Conservation (phyloP, 352 stramenopile species). For the Aphanomyces stellatus region DNA sequence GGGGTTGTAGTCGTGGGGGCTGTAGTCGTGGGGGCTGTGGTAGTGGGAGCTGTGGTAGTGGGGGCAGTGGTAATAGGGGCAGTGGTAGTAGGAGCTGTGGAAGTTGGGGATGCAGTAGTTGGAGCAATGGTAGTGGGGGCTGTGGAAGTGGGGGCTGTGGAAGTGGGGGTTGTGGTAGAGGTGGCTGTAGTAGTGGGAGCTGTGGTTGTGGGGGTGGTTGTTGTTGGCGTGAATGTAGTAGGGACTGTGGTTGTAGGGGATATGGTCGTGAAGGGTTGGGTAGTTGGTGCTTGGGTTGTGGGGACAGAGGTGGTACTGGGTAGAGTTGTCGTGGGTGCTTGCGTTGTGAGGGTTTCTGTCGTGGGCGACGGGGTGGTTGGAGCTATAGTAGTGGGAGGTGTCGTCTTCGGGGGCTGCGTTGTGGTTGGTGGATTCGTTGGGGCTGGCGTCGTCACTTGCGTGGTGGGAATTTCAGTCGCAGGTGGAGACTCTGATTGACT, state of each 20-base stretch:
- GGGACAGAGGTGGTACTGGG: no score
- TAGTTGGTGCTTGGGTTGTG: background rate
- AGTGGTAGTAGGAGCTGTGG: background rate
- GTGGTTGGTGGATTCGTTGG: conserved; percentile 4
- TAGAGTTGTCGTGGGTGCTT: background rate
- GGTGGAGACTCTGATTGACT: background rate
- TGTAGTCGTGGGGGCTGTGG: background rate
- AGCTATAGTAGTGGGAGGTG: background rate
- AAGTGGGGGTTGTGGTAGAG: background rate
- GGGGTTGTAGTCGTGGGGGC: background rate
- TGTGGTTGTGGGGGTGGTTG: no score
- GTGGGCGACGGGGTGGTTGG: background rate
- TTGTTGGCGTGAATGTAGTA: no score
- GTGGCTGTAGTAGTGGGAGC: background rate
- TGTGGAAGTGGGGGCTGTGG: background rate
- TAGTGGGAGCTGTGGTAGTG: background rate
- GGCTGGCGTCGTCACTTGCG: background rate
- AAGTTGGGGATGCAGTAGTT: background rate
- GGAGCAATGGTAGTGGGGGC: background rate
- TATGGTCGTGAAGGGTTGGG: background rate
- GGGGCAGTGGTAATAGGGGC: background rate
- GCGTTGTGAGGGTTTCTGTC: background rate
- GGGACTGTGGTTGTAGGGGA: background rate
- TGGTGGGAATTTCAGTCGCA: background rate
- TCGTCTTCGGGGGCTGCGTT: background rate